Conservation (phyloP, 805 yeast species). For the Ogataea saltuana region DNA sequence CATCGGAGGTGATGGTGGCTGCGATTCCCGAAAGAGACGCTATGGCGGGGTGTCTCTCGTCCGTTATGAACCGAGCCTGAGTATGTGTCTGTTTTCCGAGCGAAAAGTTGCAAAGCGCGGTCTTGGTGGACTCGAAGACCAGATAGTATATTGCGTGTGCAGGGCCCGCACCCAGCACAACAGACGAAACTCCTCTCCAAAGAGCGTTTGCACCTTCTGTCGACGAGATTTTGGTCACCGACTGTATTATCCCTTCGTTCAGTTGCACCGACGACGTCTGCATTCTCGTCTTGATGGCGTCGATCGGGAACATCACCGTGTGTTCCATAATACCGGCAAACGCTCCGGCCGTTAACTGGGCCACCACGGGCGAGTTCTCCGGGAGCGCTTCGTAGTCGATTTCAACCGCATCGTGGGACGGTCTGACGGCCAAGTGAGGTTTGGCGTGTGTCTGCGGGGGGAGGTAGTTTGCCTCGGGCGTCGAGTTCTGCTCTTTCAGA, state of each 20-base stretch:
- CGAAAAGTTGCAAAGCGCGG: conserved; percentile 44
- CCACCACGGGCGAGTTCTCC: conserved; percentile 74
- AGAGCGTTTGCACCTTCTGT: conserved; percentile 85
- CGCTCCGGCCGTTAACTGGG: conserved; percentile 91
- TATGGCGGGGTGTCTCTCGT: conserved; percentile 73
- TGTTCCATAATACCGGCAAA: conserved; percentile 99
- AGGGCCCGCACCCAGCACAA: conserved; percentile 97
- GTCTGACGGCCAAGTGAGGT: conserved; percentile 10
- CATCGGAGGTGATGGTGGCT: conserved; percentile 92
- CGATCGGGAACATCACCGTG: conserved; percentile 94
- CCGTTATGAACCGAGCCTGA: conserved; percentile 48
- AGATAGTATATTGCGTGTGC: conserved; percentile 96
- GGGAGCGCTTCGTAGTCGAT: conserved; percentile 93
- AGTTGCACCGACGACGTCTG: conserved; percentile 50
- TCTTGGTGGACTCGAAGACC: conserved; percentile 84
- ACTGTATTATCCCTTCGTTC: conserved; percentile 53
- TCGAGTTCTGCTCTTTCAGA: conserved; percentile 10
- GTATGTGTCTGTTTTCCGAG: conserved; percentile 24
- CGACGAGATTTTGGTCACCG: conserved; percentile 75
- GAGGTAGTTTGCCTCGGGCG: background rate
- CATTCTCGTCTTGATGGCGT: conserved; percentile 95
- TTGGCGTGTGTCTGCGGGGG: conserved; percentile 5
- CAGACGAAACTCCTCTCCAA: conserved; percentile 93
- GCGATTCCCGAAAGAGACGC: conserved; percentile 88
- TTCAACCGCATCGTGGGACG: conserved; percentile 39